Evolutionary conservation across 1,284 basidiomycete species (phyloP).

Genomic region (Naganishia sp.): DNA sequence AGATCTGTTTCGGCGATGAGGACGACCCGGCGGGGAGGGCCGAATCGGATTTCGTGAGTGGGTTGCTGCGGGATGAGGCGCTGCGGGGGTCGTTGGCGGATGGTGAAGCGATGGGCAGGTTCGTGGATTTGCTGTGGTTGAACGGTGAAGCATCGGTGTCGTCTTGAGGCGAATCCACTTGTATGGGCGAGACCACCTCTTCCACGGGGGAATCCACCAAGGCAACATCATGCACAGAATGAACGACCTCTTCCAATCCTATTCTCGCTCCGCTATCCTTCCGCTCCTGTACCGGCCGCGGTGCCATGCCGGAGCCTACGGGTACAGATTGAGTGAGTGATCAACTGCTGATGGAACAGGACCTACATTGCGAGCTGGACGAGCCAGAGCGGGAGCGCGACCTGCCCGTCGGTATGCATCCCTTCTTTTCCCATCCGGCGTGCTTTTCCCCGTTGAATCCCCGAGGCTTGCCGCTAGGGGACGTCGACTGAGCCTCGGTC

Average conservation of each 20-base stretch:
- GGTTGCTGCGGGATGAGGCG: background rate
- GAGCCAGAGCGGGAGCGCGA: slow-evolving; percentile 2
- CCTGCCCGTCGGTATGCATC: background rate
- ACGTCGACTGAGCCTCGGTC: background rate
- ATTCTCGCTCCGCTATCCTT: background rate
- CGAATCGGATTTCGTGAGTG: slow-evolving; percentile 1
- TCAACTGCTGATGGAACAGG: background rate
- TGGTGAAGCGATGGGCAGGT: background rate
- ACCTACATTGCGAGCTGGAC: background rate
- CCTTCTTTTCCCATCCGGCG: background rate
- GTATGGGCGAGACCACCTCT: background rate
- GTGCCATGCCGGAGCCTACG: background rate
- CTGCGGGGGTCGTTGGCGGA: background rate
- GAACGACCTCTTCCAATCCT: background rate
- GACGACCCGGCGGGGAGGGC: slow-evolving; percentile 1
- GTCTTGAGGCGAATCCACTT: background rate
- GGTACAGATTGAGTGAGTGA: background rate
- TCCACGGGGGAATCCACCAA: slow-evolving; percentile 1
- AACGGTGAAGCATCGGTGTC: too few species aligned
- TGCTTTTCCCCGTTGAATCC: background rate
- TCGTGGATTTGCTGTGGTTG: background rate
- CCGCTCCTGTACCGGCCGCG: background rate
- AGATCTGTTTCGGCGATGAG: slow-evolving; percentile 4
- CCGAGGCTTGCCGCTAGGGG: background rate
- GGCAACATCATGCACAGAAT: background rate